Percentiles rank a stretch among this genome's conserved stretches.
phyloP scores from a whole-genome alignment of 495 filamentous ascomycete genomes.

The Aspergillus affinis region DNA sequence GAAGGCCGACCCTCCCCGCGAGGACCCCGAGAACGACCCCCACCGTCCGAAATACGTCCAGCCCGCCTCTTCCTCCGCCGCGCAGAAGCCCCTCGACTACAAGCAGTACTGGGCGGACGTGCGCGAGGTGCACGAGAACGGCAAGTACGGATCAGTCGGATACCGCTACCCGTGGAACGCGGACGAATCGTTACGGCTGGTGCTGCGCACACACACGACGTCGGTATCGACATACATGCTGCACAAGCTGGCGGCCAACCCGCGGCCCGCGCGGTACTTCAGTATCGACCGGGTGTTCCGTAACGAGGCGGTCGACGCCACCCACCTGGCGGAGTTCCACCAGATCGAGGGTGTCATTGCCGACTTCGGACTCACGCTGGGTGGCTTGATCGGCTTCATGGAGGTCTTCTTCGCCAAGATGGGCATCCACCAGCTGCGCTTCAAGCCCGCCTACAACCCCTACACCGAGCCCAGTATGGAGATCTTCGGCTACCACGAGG shows the following conservation, averaged over 20 bases:
- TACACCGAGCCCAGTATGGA: conserved; percentile 99
- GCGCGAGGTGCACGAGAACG: conserved; percentile 74
- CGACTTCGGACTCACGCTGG: conserved; percentile 86
- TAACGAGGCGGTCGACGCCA: conserved; percentile 93
- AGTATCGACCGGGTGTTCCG: conserved; percentile 97
- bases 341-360: conserved; percentile 98
- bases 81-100: conserved; percentile 63
- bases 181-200: conserved; percentile 84
- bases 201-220: conserved; percentile 95
- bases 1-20: conserved; percentile 70
- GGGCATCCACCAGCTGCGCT: conserved; percentile 82
- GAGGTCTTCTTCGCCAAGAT: conserved; percentile 94
- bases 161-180: conserved; percentile 92
- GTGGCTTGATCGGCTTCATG: conserved; percentile 95
- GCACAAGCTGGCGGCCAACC: conserved; percentile 79
- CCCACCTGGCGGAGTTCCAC: conserved; percentile 97
- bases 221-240: conserved; percentile 85
- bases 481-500: conserved; percentile 90
- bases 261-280: conserved; percentile 87
- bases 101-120: conserved; percentile 86
- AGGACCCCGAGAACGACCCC: conserved; percentile 57
- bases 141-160: conserved; percentile 90
- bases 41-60: conserved; percentile 35
- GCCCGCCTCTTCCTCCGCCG: conserved; percentile 26
- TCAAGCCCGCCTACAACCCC: conserved; percentile 98